A percentile compares a stretch with the other conserved stretches of the same genome.
These are phyloP conservation scores for Crassisporium funariophilum DNA, from an alignment of 768 basidiomycete species.

Conservation along the genomic window DNA sequence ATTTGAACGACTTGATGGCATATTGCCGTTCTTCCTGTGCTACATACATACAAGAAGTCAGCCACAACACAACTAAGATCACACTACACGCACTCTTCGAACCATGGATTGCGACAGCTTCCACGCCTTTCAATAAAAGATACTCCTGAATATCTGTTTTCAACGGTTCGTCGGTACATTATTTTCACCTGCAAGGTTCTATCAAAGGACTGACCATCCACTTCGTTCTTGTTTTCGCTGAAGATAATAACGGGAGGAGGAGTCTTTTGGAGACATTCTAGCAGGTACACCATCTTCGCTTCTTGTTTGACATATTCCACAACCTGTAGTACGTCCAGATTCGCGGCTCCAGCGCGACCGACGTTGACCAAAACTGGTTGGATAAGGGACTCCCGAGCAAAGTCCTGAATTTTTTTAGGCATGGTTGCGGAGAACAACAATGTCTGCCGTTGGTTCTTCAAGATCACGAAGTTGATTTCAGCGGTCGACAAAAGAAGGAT, in stretches of 20 bases:
- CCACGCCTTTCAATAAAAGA: conserved; percentile 92
- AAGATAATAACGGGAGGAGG: conserved; percentile 98
- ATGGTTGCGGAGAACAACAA: conserved; percentile 98
- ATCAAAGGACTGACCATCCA: conserved; percentile 79
- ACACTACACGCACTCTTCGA: conserved; percentile 74
- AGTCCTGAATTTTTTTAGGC: conserved; percentile 99
- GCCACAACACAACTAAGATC: background rate
- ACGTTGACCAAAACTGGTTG: conserved; percentile 95
- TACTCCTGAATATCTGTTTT: conserved; percentile 99
- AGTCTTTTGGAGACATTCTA: conserved; percentile 98
- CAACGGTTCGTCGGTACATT: too few species aligned
- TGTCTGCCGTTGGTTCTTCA: conserved; percentile 92
- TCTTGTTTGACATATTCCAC: conserved; percentile 99
- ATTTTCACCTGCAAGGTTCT: too few species aligned
- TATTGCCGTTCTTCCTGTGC: conserved; percentile 99
- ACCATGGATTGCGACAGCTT: conserved; percentile 98
- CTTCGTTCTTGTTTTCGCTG: conserved; percentile 99
- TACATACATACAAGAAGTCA: conserved; percentile 29
- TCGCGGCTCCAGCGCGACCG: conserved; percentile 96
- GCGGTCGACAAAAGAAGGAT: background rate
- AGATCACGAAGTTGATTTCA: conserved; percentile 4
- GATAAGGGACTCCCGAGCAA: conserved; percentile 95
- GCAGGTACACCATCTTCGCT: conserved; percentile 98
- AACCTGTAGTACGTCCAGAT: conserved; percentile 93
- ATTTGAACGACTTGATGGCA: conserved; percentile 97